phyloP scores from a whole-genome alignment of 2,329 filamentous ascomycete genomes.

The Beauveria scarabaeidicola region DNA sequence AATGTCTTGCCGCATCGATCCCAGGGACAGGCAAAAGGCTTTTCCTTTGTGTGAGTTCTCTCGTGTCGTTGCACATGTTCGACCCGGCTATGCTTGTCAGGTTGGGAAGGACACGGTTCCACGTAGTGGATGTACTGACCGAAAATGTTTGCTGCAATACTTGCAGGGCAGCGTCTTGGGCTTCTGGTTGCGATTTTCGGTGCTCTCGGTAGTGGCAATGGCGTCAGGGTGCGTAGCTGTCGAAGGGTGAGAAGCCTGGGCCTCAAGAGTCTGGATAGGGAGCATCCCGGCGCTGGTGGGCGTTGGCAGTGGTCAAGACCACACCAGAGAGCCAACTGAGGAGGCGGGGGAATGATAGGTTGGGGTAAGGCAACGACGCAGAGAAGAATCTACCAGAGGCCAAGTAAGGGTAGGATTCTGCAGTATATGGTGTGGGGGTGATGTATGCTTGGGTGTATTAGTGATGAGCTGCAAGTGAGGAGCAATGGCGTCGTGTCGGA shows the following conservation, averaged over 20 bases:
- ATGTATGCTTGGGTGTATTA: not conserved
- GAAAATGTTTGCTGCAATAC: constrained; percentile 55
- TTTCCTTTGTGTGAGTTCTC: constrained; percentile 57
- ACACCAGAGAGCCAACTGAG: not conserved
- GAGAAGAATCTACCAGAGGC: not conserved
- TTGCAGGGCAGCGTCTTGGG: constrained; percentile 55
- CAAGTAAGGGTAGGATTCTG: not conserved
- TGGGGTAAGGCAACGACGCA: constrained; percentile 2
- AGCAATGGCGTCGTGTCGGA: not conserved
- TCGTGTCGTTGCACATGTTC: constrained; percentile 58
- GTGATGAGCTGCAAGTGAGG: constrained; percentile 7
- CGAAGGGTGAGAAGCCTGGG: constrained; percentile 26
- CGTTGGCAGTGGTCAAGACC: not conserved
- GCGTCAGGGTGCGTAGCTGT: constrained; percentile 15
- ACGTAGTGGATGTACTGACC: constrained; percentile 27
- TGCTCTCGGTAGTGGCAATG: constrained; percentile 34
- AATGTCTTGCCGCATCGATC: constrained; percentile 54
- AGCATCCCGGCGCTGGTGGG: constrained; percentile 34
- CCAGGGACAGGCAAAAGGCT: constrained; percentile 53
- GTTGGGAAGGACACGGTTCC: not conserved
- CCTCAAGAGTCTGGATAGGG: constrained; percentile 45
- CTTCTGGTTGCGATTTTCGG: constrained; percentile 47
- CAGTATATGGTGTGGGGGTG: constrained; percentile 3
- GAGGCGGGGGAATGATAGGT: not conserved
- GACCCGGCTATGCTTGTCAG: constrained; percentile 39